Evolutionary conservation across 2,329 filamentous ascomycete species (phyloP).

Genomic region (Lachnellula hyalina): DNA sequence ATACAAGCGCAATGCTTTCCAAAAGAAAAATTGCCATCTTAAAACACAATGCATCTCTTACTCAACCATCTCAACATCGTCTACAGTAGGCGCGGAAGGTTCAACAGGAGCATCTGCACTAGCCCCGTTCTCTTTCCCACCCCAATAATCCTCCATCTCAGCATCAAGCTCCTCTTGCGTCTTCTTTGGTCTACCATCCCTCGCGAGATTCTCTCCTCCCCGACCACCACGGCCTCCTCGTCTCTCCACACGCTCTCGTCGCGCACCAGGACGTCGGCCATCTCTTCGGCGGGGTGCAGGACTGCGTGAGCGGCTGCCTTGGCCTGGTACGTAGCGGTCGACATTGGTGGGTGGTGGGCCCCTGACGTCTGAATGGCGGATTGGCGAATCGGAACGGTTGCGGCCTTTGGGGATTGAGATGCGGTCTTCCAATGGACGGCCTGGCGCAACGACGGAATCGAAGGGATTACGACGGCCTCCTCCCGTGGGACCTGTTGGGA

Average conservation of each 20-base stretch:
- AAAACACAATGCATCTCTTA: conserved; percentile 4
- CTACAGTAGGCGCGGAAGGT: conserved; percentile 34
- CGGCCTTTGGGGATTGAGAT: conserved; percentile 47
- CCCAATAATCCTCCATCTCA: conserved; percentile 96
- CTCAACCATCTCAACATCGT: conserved; percentile 65
- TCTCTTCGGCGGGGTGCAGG: conserved; percentile 50
- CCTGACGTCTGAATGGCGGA: conserved; percentile 32
- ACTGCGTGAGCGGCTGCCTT: conserved; percentile 50
- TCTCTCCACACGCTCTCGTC: conserved; percentile 33
- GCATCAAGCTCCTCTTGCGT: conserved; percentile 88
- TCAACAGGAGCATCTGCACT: conserved; percentile 29
- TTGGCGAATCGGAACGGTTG: conserved; percentile 58
- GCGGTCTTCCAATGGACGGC: conserved; percentile 55
- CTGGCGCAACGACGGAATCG: conserved; percentile 49
- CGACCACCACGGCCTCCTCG: conserved; percentile 38
- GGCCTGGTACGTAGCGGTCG: conserved; percentile 32
- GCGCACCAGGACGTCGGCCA: conserved; percentile 46
- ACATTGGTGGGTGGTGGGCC: conserved; percentile 30
- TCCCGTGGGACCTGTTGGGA: conserved; percentile 46
- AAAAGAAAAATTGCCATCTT: too few relatives aligned
- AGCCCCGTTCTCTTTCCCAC: conserved; percentile 36
- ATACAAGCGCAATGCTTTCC: too few relatives aligned
- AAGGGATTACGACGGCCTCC: conserved; percentile 48
- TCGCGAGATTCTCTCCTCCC: conserved; percentile 38
- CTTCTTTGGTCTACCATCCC: conserved; percentile 61